phyloP scores from a whole-genome alignment of 257 asterid genomes.

The Rehmannia glutinosa region DNA sequence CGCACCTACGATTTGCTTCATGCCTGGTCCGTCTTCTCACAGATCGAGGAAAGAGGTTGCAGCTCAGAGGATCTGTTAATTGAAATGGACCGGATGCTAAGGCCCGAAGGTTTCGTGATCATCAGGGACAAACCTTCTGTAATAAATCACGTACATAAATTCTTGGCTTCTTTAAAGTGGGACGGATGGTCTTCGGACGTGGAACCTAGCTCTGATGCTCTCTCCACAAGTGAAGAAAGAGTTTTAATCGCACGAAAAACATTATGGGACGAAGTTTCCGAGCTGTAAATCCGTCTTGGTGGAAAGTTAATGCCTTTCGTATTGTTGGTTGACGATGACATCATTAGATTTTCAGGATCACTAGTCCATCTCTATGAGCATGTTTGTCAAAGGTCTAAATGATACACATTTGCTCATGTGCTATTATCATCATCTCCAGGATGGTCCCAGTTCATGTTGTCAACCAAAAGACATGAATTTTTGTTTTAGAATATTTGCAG shows the following conservation, averaged over 20 bases:
- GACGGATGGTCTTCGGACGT: slow-evolving; percentile 82
- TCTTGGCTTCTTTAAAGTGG: slow-evolving; percentile 69
- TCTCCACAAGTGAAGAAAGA: slow-evolving; percentile 57
- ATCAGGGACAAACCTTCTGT: slow-evolving; percentile 65
- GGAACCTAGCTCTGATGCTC: slow-evolving; percentile 59
- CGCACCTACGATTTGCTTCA: slow-evolving; percentile 93
- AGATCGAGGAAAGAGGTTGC: slow-evolving; percentile 64
- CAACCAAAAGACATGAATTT: neutral
- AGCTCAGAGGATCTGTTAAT: slow-evolving; percentile 75
- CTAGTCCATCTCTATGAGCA: neutral
- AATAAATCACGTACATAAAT: slow-evolving; percentile 48
- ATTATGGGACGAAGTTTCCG: slow-evolving; percentile 40
- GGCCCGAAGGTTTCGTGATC: slow-evolving; percentile 86
- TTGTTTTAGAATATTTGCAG: neutral
- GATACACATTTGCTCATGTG: slow-evolving; percentile 4
- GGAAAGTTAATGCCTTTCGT: slow-evolving; percentile 12
- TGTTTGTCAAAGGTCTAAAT: slow-evolving; percentile 15
- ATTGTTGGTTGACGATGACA: too few relatives aligned
- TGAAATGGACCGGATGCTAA: slow-evolving; percentile 86
- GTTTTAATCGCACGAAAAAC: slow-evolving; percentile 65
- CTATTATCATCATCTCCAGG: neutral
- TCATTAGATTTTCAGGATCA: too few relatives aligned
- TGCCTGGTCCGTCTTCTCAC: slow-evolving; percentile 75
- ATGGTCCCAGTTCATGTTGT: neutral
- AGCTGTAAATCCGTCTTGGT: slow-evolving; percentile 18